Base-by-base conservation (phyloP, 2,329 filamentous ascomycete species). In the Tolypocladium tundrense region DNA sequence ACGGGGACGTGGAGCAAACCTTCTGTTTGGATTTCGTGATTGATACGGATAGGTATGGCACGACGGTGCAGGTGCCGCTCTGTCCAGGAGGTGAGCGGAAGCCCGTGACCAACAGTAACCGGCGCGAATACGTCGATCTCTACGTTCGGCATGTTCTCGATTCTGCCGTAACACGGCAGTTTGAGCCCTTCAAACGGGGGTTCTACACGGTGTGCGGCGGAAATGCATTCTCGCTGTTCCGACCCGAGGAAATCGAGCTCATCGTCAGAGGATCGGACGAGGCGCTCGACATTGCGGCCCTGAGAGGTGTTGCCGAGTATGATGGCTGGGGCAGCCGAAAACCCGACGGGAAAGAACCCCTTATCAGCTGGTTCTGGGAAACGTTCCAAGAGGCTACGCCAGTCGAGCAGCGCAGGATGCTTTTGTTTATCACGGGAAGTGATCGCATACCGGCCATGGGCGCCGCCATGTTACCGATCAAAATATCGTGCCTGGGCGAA, bases 171-270 rank as follows among this genome's bases (percentile, higher is more conserved):
- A 77, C 83, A 43, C 82, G 90, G 45, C 91, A 96, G 67, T 97
- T 95, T 63, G 91, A 96, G 68, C 91, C 92, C 0, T 97, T 97
- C 78, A 94, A 94, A 69, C 84, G 91, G 57, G 92, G 92, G 1
- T 97, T 97, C 72, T 97, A 91, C 70, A 95, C 89, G 0, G 90
- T 96, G 35, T 96, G 91, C 68, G 89, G 88, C 41, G 90, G 91
- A 41, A 96, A 94, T 68, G 91, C 92, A 0, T 78, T 96, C 41
- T 90, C 88, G 1, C 80, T 97, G 2, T 96, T 96, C 71, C 84
- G 90, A 19, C 88, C 92, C 0, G 91, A 96, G 69, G 92, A 97
- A 70, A 95, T 97, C 61, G 92, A 96, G 69, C 81, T 96, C 4
- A 80, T 96, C 1, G 83, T 97, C 6, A 82, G 91, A 55, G 91